phyloP scores from a whole-genome alignment of 2,329 filamentous ascomycete species.

The Colletotrichum sp. region DNA sequence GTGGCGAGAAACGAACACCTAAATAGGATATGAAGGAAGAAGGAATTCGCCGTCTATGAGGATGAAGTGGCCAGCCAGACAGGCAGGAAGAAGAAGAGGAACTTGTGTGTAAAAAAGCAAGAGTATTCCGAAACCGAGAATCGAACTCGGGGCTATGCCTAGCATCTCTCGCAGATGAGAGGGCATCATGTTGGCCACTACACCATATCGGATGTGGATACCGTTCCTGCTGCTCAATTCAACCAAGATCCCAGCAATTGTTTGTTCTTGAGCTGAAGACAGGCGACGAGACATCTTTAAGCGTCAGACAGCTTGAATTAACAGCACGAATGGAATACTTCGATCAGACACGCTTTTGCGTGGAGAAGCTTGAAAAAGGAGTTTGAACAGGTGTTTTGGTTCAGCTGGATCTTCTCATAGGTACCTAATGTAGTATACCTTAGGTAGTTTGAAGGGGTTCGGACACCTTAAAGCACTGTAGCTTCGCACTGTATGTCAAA shows the following conservation, averaged over 20 bases:
- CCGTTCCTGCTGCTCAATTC: rapidly evolving
- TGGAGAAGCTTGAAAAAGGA: not conserved
- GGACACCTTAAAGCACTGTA: not conserved
- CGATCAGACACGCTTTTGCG: not conserved
- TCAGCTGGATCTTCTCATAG: not conserved
- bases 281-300: not conserved
- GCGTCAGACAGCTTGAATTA: not conserved
- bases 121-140: constrained; percentile 3
- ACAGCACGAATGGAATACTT: not conserved
- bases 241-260: not conserved
- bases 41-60: not conserved
- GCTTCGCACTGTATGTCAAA: not conserved
- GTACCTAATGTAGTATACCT: no score
- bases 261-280: not conserved
- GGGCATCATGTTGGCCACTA: constrained; percentile 17
- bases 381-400: not conserved
- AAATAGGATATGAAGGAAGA: no score
- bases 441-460: not conserved
- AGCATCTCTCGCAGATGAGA: not conserved
- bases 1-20: not conserved
- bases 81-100: not conserved
- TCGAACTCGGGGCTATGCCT: constrained; percentile 17
- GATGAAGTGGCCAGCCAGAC: no score
- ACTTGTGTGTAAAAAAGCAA: not conserved
- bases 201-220: not conserved